Base-by-base conservation (phyloP, 2,329 filamentous ascomycete species). In the Massarina eburnea region DNA sequence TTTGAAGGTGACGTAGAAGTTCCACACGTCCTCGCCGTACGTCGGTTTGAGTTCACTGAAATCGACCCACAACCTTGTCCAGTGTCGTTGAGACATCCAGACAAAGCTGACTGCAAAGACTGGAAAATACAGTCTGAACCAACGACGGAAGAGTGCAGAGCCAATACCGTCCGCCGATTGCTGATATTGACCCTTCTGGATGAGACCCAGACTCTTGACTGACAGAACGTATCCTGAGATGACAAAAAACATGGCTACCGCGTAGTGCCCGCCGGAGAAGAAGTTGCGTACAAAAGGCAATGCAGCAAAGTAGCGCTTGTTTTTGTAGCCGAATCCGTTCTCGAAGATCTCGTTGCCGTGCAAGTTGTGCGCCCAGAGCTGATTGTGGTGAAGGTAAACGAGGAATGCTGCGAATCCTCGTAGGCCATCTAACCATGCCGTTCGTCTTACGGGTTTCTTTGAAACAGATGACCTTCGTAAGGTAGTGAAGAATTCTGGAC, bases 351-450 rank as follows among this genome's bases (percentile, higher is more conserved):
- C 74, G 67, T 50, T 73, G 58, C 55, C 78, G 76, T 29, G 79
- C 76, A 50, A 74, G 17, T 54, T 57, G 34, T 68, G 65, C 8
- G 86, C 7, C 74, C 74, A 69, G 50, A 62, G 21, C 62, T 66
- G 45, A 61, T 71, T 63, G 82, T 83, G 35, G 42, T 84, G 80
- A 54, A 78, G 73, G 63, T 86, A 87, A 12, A 88, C 84, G 21
- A 86, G 62, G 22, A 88, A 74, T 2, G 84, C 82, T 4, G 84
- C 83, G 50, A 87, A 85, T 3, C 85, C 84, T 59, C 85, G 73
- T 12, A 88, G 70, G 12, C 84, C 84, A 54, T 88, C 84, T 17
- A 84, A 73, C 65, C 65, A 69, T 6, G 66, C 63, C 39, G 66
- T 69, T 39, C 49, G 55, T 38, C 64, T 50, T 3, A 58, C 32